Conservation (phyloP, 192 early-diverging fungal genomes). For the Helicostylum pulchrum region DNA sequence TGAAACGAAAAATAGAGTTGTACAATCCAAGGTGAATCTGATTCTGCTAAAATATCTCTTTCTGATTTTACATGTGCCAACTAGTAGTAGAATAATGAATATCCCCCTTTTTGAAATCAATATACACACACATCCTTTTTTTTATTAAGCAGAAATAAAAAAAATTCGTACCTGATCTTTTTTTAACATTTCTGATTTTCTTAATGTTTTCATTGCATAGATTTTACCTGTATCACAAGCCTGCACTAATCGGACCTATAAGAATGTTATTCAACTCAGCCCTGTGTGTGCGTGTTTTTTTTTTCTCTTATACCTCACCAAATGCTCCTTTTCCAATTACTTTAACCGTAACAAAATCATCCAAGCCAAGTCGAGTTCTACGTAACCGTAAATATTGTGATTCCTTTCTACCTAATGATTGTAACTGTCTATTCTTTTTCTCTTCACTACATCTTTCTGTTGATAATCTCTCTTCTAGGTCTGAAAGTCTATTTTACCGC, state of each 20-base stretch:
- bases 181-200: conserved; percentile 95
- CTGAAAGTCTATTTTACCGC: conserved; percentile 52
- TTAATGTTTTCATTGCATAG: conserved; percentile 94
- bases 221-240: conserved; percentile 95
- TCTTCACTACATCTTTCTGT: conserved; percentile 80
- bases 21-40: conserved; percentile 96
- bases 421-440: conserved; percentile 79
- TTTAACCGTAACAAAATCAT: conserved; percentile 92
- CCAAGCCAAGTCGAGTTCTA: conserved; percentile 79
- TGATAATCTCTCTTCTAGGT: conserved; percentile 72
- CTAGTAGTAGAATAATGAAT: not conserved
- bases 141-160: too few species aligned
- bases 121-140: not conserved
- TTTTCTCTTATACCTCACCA: conserved; percentile 66
- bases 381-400: conserved; percentile 91
- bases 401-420: conserved; percentile 79
- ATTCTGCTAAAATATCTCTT: conserved; percentile 96
- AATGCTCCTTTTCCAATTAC: conserved; percentile 99
- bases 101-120: not conserved
- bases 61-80: conserved; percentile 97
- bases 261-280: too few species aligned
- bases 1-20: conserved; percentile 99
- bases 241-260: conserved; percentile 88
- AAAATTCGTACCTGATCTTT: conserved; percentile 77
- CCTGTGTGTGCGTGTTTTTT: too few species aligned